phyloP scores from a whole-genome alignment of 1,139 yeast species.

The Sugiyamaella neomexicana region DNA sequence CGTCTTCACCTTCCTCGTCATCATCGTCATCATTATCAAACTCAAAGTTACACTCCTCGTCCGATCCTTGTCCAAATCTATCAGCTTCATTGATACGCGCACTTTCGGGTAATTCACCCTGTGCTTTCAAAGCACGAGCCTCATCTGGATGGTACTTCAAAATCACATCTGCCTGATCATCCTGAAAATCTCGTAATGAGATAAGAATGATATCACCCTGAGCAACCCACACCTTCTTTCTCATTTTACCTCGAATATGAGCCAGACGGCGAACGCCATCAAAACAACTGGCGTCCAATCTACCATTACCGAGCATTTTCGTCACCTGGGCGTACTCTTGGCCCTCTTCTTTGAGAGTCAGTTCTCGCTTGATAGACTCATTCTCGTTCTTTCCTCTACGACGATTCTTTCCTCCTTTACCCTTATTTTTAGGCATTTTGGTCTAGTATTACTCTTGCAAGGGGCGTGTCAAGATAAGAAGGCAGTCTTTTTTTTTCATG shows the following conservation, averaged over 20 bases:
- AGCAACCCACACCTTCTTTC: slow-evolving; percentile 99
- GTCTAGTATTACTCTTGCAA: background rate
- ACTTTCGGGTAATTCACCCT: slow-evolving; percentile 92
- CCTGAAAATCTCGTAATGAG: slow-evolving; percentile 97
- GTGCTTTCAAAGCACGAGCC: slow-evolving; percentile 92
- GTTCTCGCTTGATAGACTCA: slow-evolving; percentile 90
- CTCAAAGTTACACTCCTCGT: slow-evolving; percentile 97
- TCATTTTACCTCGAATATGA: slow-evolving; percentile 96
- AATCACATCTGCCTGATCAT: slow-evolving; percentile 96
- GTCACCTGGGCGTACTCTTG: slow-evolving; percentile 98
- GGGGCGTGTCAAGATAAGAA: background rate
- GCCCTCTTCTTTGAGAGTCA: slow-evolving; percentile 88
- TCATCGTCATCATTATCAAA: slow-evolving; percentile 92
- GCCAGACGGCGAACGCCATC: slow-evolving; percentile 94
- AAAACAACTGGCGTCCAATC: slow-evolving; percentile 92
- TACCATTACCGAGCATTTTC: slow-evolving; percentile 97
- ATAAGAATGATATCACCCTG: slow-evolving; percentile 97
- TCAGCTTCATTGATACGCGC: slow-evolving; percentile 98
- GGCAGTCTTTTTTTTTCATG: background rate
- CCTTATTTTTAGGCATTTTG: slow-evolving; percentile 56
- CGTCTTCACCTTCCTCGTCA: slow-evolving; percentile 66
- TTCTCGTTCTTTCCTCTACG: slow-evolving; percentile 98
- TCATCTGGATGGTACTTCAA: slow-evolving; percentile 97
- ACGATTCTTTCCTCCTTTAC: slow-evolving; percentile 70
- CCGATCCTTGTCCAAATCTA: slow-evolving; percentile 94